Evolutionary conservation across 2,329 filamentous ascomycete genomes (phyloP).

Genomic region (Seiridium unicorne): DNA sequence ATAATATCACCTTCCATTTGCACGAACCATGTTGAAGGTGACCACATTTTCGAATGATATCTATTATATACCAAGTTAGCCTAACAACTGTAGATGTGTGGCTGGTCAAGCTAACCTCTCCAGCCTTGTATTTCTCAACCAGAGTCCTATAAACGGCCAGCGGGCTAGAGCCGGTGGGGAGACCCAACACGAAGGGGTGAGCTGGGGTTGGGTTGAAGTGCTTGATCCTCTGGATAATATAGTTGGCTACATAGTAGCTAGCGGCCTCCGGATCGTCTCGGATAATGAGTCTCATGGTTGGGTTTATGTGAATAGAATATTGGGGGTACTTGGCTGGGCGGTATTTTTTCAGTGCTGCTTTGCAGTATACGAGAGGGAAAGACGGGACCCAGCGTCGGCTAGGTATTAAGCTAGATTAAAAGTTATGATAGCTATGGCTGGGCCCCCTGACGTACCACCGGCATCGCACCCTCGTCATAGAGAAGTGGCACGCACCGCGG

Average conservation of each 20-base stretch:
- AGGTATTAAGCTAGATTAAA: neutral
- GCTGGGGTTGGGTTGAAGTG: slow-evolving; percentile 69
- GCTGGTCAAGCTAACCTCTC: slow-evolving; percentile 41
- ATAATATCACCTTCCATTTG: neutral
- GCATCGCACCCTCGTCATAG: neutral
- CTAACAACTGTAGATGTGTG: slow-evolving; percentile 10
- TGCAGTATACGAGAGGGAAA: neutral
- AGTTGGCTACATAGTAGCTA: slow-evolving; percentile 76
- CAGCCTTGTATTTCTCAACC: slow-evolving; percentile 68
- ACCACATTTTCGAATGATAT: slow-evolving; percentile 87
- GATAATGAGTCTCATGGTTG: slow-evolving; percentile 77
- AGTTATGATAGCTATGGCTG: neutral
- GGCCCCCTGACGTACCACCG: slow-evolving; percentile 5
- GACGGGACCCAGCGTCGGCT: neutral
- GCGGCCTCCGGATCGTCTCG: slow-evolving; percentile 68
- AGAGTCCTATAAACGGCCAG: slow-evolving; percentile 75
- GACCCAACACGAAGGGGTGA: slow-evolving; percentile 77
- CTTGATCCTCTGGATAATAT: slow-evolving; percentile 80
- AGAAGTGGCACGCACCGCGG: neutral
- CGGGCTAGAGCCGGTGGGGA: slow-evolving; percentile 81
- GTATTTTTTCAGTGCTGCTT: neutral
- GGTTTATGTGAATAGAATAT: slow-evolving; percentile 3
- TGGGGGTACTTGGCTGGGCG: slow-evolving; percentile 7
- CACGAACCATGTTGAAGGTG: slow-evolving; percentile 82
- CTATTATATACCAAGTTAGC: slow-evolving; percentile 41